A percentile compares a stretch with the other conserved stretches of the same genome.
phyloP scores from a whole-genome alignment of 108 stramenopile genomes.

The Nitzschia sp. region DNA sequence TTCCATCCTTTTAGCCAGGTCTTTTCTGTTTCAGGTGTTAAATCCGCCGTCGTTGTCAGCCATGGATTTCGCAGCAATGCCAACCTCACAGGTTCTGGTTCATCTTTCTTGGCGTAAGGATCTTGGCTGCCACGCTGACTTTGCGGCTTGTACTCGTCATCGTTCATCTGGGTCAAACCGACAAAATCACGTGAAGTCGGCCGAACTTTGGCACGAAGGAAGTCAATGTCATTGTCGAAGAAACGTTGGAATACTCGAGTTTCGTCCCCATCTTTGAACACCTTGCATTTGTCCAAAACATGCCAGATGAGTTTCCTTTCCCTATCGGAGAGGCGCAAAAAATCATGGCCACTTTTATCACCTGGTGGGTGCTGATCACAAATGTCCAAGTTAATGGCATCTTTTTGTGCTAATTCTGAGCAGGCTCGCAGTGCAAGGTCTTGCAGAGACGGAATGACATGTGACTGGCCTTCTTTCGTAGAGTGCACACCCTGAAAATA shows the following conservation, averaged over 20 bases:
- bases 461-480: neutral
- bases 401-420: slow-evolving; percentile 64
- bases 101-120: slow-evolving; percentile 42
- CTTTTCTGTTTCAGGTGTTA: slow-evolving; percentile 50
- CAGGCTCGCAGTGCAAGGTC: slow-evolving; percentile 79
- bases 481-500: slow-evolving; percentile 20
- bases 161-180: slow-evolving; percentile 82
- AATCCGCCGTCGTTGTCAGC: slow-evolving; percentile 33
- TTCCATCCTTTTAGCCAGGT: slow-evolving; percentile 66
- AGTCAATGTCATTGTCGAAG: slow-evolving; percentile 61
- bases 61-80: slow-evolving; percentile 66
- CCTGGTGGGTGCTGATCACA: slow-evolving; percentile 80
- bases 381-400: slow-evolving; percentile 62
- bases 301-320: slow-evolving; percentile 77
- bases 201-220: slow-evolving; percentile 50
- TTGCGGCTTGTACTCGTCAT: slow-evolving; percentile 72
- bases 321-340: slow-evolving; percentile 49
- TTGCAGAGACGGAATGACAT: slow-evolving; percentile 72
- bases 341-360: slow-evolving; percentile 64
- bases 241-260: slow-evolving; percentile 78
- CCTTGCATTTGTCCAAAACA: slow-evolving; percentile 65
- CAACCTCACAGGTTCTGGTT: slow-evolving; percentile 48
- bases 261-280: slow-evolving; percentile 58
- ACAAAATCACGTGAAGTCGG: slow-evolving; percentile 65
- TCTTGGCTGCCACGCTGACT: slow-evolving; percentile 42